Evolutionary conservation across 140 eudicot species (phyloP).

Genomic region (Senecio squalidus): DNA sequence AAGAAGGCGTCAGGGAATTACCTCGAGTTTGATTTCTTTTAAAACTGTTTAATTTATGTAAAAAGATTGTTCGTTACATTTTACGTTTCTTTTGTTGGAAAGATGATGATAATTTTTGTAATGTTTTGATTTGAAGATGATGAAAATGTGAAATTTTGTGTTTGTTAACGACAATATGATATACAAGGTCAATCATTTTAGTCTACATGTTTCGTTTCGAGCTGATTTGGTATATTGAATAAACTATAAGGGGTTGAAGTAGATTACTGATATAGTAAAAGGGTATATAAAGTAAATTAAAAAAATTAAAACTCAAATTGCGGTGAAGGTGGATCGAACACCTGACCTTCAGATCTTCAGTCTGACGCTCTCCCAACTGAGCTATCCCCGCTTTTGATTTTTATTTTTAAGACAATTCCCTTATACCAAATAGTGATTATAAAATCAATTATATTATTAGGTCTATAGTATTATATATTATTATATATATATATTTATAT

Average conservation of each 20-base stretch:
- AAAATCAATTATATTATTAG: too few species aligned
- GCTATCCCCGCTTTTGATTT: conserved; percentile 48
- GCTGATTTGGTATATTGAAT: not conserved
- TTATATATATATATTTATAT: too few species aligned
- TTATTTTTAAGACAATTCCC: too few species aligned
- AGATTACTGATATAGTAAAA: too few species aligned
- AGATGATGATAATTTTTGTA: conserved; percentile 15
- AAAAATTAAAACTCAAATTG: too few species aligned
- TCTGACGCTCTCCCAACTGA: conserved; percentile 85
- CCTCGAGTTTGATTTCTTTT: conserved; percentile 82
- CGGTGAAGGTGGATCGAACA: conserved; percentile 85
- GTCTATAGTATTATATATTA: too few species aligned
- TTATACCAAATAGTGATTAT: too few species aligned
- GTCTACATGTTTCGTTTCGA: not conserved
- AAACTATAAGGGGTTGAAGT: not conserved
- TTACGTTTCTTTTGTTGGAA: conserved; percentile 14
- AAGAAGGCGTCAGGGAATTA: conserved; percentile 53
- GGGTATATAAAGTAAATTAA: too few species aligned
- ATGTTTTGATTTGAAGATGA: conserved; percentile 13
- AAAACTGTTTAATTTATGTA: conserved; percentile 12
- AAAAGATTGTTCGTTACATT: conserved; percentile 1
- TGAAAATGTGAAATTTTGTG: conserved; percentile 23
- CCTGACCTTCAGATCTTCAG: conserved; percentile 79
- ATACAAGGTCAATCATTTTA: not conserved
- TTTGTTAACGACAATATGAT: conserved; percentile 11